Evolutionary conservation across 441 rosid species (phyloP), one percentile per base, ranked within the genome.

Genomic region (Omphalea diandra): DNA sequence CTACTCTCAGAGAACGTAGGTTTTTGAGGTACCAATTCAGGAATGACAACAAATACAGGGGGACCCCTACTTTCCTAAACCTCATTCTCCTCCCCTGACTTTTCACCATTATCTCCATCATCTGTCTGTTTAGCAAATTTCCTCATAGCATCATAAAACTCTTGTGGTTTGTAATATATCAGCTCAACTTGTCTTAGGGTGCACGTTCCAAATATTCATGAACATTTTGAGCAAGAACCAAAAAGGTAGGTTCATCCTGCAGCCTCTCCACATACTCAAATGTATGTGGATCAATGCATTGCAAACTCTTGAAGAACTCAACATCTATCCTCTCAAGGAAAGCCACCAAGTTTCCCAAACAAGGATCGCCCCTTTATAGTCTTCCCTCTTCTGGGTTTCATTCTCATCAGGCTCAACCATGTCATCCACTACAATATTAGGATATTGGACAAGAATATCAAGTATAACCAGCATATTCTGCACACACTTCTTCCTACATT

Each of bases 231-330:
- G 93, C 86, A 79, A 90, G 88, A 77, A 83, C 87, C 55, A 74
- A 63, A 63, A 88, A 81, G 79, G 83, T 60, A 7, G 94, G 94
- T 72, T 90, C 96, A 77, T 90, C 96, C 67, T 77, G 81, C 67
- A 90, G 76, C 50, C 94, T 86, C 69, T 86, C 94, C 41, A 88
- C 85, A 70, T 86, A 90, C 68, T 90, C 96, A 11, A 88, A 87
- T 1, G 90, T 84, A 66, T 90, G 91, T 15, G 96, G 96, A 74
- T 90, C 94, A 32, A 90, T 85, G 81, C 87, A 83, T 60, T 88
- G 96, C 80, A 90, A 76, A 74, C 96, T 90, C 83, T 88, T 88
- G 79, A 90, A 90, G 68, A 90, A 90, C 77, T 90, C 96, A 0
- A 76, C 49, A 67, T 90, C 94, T 22, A 90, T 77, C 80, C 82